Percentiles rank a stretch among this genome's conserved stretches.
These are phyloP conservation scores for Heracleum sosnowskyi DNA, from an alignment of 129 eudicot species.

Conservation along the genomic window DNA sequence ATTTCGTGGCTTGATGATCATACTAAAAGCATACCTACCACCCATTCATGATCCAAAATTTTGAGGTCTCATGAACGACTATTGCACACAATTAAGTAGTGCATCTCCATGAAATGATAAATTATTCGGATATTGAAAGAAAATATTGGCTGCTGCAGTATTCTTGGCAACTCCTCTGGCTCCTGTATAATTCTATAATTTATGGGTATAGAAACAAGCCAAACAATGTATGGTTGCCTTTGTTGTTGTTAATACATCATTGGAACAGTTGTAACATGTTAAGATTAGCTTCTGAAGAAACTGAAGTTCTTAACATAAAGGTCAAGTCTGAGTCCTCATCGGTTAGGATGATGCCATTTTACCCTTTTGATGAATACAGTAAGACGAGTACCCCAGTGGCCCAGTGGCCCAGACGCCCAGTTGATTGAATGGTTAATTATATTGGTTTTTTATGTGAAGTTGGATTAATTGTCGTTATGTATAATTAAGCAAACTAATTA, in stretches of 20 bases:
- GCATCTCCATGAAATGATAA: neutral
- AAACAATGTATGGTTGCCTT: neutral
- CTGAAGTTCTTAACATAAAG: neutral
- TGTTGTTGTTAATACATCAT: neutral
- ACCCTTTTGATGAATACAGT: too few relatives aligned
- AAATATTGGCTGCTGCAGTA: neutral
- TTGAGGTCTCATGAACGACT: neutral
- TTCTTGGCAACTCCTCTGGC: neutral
- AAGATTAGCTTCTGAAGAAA: neutral
- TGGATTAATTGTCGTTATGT: too few relatives aligned
- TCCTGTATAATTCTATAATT: neutral
- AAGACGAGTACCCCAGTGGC: too few relatives aligned
- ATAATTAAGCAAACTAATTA: too few relatives aligned
- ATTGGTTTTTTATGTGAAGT: too few relatives aligned
- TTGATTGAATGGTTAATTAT: too few relatives aligned
- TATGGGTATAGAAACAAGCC: neutral
- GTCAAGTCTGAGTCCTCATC: neutral
- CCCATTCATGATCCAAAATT: neutral
- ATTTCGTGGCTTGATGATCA: conserved; percentile 76
- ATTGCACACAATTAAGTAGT: neutral
- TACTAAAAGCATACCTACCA: conserved; percentile 3
- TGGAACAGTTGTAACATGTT: neutral
- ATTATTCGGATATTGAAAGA: neutral
- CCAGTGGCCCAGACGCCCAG: too few relatives aligned
- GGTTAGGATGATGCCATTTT: too few relatives aligned